Evolutionary conservation across 495 filamentous ascomycete species (phyloP), one percentile per base, ranked within the genome.

Genomic region (Rostrohypoxylon terebratum): DNA sequence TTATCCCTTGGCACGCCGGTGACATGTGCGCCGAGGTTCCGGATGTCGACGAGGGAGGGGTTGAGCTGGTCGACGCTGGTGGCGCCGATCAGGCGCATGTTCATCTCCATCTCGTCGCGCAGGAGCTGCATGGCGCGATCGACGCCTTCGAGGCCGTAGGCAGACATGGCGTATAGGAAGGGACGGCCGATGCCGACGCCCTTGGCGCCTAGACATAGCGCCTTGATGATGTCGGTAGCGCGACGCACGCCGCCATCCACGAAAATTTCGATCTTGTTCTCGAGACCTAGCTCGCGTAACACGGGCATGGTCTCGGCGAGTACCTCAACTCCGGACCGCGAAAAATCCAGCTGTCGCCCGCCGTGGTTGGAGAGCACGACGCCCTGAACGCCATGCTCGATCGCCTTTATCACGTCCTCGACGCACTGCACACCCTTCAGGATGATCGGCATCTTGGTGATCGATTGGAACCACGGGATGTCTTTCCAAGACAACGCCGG

Each of bases 91-190:
- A 99, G 83, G 8, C 96, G 88, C 96, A 99, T 98, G 74, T 93
- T 93, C 95, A 98, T 97, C 85, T 95, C 94, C 90, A 99, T 94
- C 87, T 99, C 96, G 77, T 98, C 96, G 84, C 93, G 96, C 66
- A 99, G 87, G 71, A 99, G 84, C 82, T 95, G 92, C 90, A 98
- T 97, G 20, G 95, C 96, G 14, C 93, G 87, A 71, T 96, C 90
- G 25, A 98, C 95, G 66, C 96, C 96, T 2, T 90, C 85, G 60
- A 93, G 82, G 0, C 96, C 96, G 79, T 99, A 99, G 11, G 94
- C 87, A 48, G 89, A 92, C 96, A 99, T 99, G 63, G 96, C 96
- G 78, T 91, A 99, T 74, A 99, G 79, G 87, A 99, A 98, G 3
- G 96, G 96, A 9, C 96, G 84, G 1, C 96, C 96, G 74, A 99